phyloP scores from a whole-genome alignment of 768 basidiomycete genomes.

The Termitomyces heimii region DNA sequence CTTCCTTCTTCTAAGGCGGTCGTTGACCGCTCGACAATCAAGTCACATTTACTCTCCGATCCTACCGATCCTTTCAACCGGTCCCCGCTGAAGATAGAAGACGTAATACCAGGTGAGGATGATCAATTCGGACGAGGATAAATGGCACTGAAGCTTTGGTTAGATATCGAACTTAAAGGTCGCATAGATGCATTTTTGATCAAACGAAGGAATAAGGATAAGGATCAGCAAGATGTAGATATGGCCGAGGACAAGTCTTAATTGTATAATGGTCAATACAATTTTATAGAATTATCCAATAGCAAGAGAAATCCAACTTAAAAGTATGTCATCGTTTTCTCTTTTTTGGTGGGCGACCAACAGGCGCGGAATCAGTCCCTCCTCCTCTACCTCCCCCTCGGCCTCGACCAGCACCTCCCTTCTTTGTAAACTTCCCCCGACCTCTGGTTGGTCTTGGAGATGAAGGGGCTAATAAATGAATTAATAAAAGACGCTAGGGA shows the following conservation, averaged over 20 bases:
- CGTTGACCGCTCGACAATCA: slow-evolving; percentile 89
- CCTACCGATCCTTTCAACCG: slow-evolving; percentile 96
- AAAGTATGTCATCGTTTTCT: slow-evolving; percentile 33
- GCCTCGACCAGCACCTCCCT: slow-evolving; percentile 13
- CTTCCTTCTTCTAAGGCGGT: slow-evolving; percentile 77
- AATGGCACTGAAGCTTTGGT: neutral
- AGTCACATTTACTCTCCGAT: slow-evolving; percentile 89
- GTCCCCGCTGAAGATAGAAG: slow-evolving; percentile 69
- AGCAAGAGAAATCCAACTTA: neutral
- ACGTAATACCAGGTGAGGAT: slow-evolving; percentile 65
- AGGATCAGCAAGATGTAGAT: slow-evolving; percentile 11
- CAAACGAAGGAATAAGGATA: slow-evolving; percentile 44
- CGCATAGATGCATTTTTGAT: slow-evolving; percentile 67
- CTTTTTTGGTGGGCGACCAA: slow-evolving; percentile 36
- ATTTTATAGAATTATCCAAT: neutral
- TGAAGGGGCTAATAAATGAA: slow-evolving; percentile 22
- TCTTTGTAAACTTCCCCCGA: slow-evolving; percentile 26
- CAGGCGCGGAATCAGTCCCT: slow-evolving; percentile 22
- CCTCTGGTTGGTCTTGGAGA: slow-evolving; percentile 33
- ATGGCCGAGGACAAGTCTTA: slow-evolving; percentile 9
- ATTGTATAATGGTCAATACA: slow-evolving; percentile 7
- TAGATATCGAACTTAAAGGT: slow-evolving; percentile 66
- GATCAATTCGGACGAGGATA: neutral
- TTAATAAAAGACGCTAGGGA: neutral
- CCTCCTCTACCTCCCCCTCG: slow-evolving; percentile 9